A percentile compares a stretch with the other conserved stretches of the same genome.
phyloP scores from a whole-genome alignment of 306 rosid genomes.

The Clitoria ternatea region DNA sequence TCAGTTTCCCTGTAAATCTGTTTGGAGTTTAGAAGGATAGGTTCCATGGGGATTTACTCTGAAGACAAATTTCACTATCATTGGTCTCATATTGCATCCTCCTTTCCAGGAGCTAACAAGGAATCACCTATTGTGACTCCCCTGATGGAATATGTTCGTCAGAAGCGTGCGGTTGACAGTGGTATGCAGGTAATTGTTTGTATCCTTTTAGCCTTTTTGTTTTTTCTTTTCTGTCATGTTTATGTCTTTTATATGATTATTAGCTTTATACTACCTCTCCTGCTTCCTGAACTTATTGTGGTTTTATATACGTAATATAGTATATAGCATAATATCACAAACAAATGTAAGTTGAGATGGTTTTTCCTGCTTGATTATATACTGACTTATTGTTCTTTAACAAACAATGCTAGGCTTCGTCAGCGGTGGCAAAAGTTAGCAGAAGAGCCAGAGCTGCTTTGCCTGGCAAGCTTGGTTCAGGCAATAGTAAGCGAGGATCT shows the following conservation, averaged over 20 bases:
- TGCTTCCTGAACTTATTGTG: not conserved
- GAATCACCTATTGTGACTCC: constrained; percentile 80
- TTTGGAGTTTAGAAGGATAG: constrained; percentile 20
- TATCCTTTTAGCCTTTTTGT: not conserved
- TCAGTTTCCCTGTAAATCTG: not conserved
- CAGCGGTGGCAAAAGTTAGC: constrained; percentile 55
- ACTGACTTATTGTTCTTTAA: constrained; percentile 1
- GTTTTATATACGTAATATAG: not conserved
- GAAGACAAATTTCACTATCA: not conserved
- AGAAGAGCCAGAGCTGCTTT: constrained; percentile 61
- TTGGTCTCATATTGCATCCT: constrained; percentile 10
- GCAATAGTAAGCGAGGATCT: constrained; percentile 53
- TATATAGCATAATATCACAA: not conserved
- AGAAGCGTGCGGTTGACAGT: constrained; percentile 57
- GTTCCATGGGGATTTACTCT: not conserved
- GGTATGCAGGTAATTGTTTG: constrained; percentile 61
- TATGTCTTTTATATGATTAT: not conserved
- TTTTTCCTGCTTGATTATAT: constrained; percentile 16
- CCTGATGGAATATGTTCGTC: constrained; percentile 89
- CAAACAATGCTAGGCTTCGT: constrained; percentile 59
- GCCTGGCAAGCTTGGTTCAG: constrained; percentile 49
- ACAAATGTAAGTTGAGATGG: not conserved
- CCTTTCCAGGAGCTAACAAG: constrained; percentile 62
- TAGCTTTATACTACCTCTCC: constrained; percentile 8
- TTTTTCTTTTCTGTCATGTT: not conserved